Conservation (phyloP, 2,329 filamentous ascomycete genomes). For the Knufia petricola region DNA sequence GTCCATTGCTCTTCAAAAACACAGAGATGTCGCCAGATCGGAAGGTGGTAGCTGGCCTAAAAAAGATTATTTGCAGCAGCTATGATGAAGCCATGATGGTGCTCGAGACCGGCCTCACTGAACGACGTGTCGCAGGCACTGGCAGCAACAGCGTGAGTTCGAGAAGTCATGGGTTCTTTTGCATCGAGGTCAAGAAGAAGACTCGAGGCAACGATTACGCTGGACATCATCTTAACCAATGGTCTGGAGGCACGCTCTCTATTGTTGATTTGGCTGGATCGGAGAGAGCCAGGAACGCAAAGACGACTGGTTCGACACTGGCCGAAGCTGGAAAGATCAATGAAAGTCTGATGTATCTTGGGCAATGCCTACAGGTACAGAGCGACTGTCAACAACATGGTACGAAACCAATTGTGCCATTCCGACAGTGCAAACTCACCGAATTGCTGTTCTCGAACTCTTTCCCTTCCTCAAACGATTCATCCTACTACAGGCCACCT, state of each 20-base stretch:
- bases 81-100: slow-evolving; percentile 81
- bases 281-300: slow-evolving; percentile 83
- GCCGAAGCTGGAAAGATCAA: slow-evolving; percentile 98
- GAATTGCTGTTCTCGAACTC: slow-evolving; percentile 82
- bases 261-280: slow-evolving; percentile 46
- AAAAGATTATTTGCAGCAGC: slow-evolving; percentile 76
- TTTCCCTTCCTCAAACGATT: slow-evolving; percentile 56
- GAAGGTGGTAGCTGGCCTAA: slow-evolving; percentile 87
- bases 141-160: slow-evolving; percentile 89
- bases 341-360: slow-evolving; percentile 94
- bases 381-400: slow-evolving; percentile 61
- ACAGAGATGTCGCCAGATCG: slow-evolving; percentile 80
- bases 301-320: slow-evolving; percentile 84
- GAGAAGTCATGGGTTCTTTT: slow-evolving; percentile 92
- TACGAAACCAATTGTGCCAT: slow-evolving; percentile 67
- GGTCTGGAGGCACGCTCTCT: slow-evolving; percentile 17
- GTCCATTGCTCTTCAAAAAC: slow-evolving; percentile 79
- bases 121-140: slow-evolving; percentile 79
- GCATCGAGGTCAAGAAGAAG: slow-evolving; percentile 85
- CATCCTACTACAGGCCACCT: slow-evolving; percentile 47
- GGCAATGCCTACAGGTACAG: slow-evolving; percentile 93
- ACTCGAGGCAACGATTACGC: slow-evolving; percentile 39
- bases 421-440: slow-evolving; percentile 75
- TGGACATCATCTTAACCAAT: slow-evolving; percentile 59
- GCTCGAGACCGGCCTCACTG: slow-evolving; percentile 77